Evolutionary conservation across 805 yeast genomes (phyloP).

Genomic region (Candida tibetensis): DNA sequence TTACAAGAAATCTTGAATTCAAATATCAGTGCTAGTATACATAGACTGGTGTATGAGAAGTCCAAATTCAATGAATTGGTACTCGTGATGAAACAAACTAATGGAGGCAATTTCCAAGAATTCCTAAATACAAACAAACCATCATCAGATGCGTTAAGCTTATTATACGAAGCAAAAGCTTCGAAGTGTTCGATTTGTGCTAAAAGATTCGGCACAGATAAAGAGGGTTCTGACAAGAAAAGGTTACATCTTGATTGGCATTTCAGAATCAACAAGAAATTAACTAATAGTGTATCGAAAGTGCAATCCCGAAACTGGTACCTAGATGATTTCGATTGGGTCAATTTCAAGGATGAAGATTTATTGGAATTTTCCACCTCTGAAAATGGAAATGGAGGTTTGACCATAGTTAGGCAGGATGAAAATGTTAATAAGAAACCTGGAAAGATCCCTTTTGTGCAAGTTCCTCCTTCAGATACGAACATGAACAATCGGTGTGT

Average conservation of each 20-base stretch:
- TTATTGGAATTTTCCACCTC: constrained; percentile 35
- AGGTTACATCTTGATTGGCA: constrained; percentile 91
- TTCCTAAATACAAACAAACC: constrained; percentile 39
- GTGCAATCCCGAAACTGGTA: constrained; percentile 84
- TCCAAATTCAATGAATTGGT: constrained; percentile 30
- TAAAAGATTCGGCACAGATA: constrained; percentile 67
- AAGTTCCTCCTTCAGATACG: constrained; percentile 21
- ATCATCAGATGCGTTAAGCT: constrained; percentile 26
- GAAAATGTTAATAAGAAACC: constrained; percentile 2
- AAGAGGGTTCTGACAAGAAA: constrained; percentile 51
- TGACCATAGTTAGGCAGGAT: constrained; percentile 3
- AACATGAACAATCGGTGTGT: constrained; percentile 40
- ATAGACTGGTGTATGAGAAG: constrained; percentile 34
- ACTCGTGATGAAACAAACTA: constrained; percentile 20
- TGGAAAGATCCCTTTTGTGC: constrained; percentile 10
- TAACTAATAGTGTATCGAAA: constrained; percentile 30
- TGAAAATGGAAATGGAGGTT: constrained; percentile 1
- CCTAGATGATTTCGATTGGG: constrained; percentile 69
- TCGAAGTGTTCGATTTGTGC: constrained; percentile 90
- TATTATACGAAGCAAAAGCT: constrained; percentile 59
- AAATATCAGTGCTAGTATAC: constrained; percentile 14
- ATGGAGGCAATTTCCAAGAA: constrained; percentile 24
- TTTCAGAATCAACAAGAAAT: constrained; percentile 81
- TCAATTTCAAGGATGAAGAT: constrained; percentile 65
- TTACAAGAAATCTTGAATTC: constrained; percentile 24